phyloP scores from a whole-genome alignment of 1,284 basidiomycete species.

The Agaricales sp. region DNA sequence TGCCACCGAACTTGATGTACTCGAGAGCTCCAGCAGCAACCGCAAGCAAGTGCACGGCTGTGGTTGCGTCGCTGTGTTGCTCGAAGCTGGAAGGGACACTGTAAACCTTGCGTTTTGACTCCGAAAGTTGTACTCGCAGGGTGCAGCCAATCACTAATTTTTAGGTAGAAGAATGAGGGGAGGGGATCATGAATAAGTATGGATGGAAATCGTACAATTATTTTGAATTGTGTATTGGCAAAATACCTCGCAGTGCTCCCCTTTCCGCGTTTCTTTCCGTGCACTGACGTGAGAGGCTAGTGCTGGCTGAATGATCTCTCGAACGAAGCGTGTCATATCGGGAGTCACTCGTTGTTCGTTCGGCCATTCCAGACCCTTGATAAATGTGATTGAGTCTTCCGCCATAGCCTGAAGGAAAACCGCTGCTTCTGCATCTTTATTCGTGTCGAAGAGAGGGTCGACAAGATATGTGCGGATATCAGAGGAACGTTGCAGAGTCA shows the following conservation, averaged over 20 bases:
- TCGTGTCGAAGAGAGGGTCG: not conserved
- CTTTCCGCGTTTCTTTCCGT: not conserved
- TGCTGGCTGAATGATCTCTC: not conserved
- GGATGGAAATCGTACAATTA: not conserved
- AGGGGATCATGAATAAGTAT: not conserved
- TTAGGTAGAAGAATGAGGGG: not conserved
- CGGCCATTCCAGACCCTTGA: not conserved
- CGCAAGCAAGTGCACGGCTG: not conserved
- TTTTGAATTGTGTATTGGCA: not conserved
- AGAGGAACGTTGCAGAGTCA: not conserved
- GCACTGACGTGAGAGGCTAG: not conserved
- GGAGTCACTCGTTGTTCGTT: not conserved
- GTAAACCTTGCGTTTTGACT: not conserved
- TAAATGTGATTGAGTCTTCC: not conserved
- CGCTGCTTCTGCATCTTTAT: not conserved
- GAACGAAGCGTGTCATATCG: not conserved
- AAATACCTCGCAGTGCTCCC: not conserved
- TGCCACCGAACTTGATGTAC: not conserved
- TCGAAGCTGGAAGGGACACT: not conserved
- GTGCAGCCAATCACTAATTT: not conserved
- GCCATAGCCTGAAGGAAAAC: not conserved
- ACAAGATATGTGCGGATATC: not conserved
- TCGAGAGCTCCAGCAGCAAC: not conserved
- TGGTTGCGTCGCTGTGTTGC: not conserved
- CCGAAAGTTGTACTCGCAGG: not conserved